Conservation (phyloP, 2,329 filamentous ascomycete genomes). For the Daldinia eschscholtzii region DNA sequence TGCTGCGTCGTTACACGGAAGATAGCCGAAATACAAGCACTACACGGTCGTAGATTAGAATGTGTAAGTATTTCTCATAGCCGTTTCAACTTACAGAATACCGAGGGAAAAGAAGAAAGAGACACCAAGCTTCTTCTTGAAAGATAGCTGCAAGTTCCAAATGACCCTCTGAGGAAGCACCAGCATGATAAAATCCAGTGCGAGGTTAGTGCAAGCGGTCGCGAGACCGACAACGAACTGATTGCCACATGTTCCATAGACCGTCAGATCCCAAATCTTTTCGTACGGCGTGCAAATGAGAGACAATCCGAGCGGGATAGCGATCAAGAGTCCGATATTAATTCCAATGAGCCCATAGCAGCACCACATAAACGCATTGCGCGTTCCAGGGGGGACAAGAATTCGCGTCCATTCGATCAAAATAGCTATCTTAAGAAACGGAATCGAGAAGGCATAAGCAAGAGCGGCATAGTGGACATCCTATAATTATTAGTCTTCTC, state of each 20-base stretch:
- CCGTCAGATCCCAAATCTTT: constrained; percentile 48
- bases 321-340: constrained; percentile 42
- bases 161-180: constrained; percentile 52
- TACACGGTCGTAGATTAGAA: constrained; percentile 41
- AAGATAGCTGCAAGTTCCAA: constrained; percentile 51
- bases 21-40: constrained; percentile 57
- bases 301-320: constrained; percentile 41
- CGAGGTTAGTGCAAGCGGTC: constrained; percentile 46
- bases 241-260: constrained; percentile 47
- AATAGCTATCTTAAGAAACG: constrained; percentile 58
- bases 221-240: constrained; percentile 38
- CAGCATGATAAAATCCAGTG: constrained; percentile 50
- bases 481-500: background rate
- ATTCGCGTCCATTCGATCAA: constrained; percentile 58
- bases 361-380: constrained; percentile 45
- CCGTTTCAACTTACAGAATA: constrained; percentile 45
- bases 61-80: background rate
- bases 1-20: constrained; percentile 55
- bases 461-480: constrained; percentile 50
- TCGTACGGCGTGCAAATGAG: constrained; percentile 48
- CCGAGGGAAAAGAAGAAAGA: constrained; percentile 52
- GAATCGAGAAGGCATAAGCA: constrained; percentile 55
- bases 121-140: constrained; percentile 51
- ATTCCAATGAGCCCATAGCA: constrained; percentile 41
- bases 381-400: constrained; percentile 48